Base-by-base conservation (phyloP, 352 stramenopile genomes). In the Phytophthora sp. region DNA sequence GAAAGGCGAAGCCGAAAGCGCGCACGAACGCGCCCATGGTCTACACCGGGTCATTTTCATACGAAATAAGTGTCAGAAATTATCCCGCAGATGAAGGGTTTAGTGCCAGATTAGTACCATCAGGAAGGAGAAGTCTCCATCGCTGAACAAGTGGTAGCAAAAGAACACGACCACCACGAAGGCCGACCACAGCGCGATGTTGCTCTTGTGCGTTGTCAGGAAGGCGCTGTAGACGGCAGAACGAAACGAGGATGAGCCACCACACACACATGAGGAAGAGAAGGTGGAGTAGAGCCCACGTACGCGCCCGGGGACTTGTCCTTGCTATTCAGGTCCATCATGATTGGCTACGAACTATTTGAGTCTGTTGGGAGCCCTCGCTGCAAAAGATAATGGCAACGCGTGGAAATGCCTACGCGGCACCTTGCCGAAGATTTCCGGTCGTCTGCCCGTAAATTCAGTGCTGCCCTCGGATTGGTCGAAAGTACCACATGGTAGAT, bases 121-220 rank as follows among this genome's bases (percentile, higher is more conserved):
- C 13, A 99, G 84, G 74, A 99, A 99, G 41, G 96, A 99, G 75
- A 99, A 99, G 76, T 99, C 97, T 29, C 97, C 96, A 73, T 98
- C 96, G 38, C 93, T 98, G 57, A 99, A 91, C 39, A 99, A 81
- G 73, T 98, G 95, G 76, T 98, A 99, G 73, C 97, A 96, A 61
- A 98, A 96, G 41, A 99, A 82, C 41, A 98, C 95, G 18, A 89
- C 74, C 13, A 97, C 90, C 49, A 98, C 93, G 70, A 99, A 98
- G 54, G 84, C 95, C 66, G 90, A 97, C 97, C 97, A 99, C 33
- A 98, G 86, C 21, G 94, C 84, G 33, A 99, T 97, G 80, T 99
- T 98, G 71, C 88, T 93, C 75, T 98, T 98, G 73, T 98, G 84
- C 29, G 86, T 90, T 41, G 76, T 81, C 66, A 96, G 31, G 71